Conservation (phyloP, 805 yeast species). For the Lipomyces japonicus region DNA sequence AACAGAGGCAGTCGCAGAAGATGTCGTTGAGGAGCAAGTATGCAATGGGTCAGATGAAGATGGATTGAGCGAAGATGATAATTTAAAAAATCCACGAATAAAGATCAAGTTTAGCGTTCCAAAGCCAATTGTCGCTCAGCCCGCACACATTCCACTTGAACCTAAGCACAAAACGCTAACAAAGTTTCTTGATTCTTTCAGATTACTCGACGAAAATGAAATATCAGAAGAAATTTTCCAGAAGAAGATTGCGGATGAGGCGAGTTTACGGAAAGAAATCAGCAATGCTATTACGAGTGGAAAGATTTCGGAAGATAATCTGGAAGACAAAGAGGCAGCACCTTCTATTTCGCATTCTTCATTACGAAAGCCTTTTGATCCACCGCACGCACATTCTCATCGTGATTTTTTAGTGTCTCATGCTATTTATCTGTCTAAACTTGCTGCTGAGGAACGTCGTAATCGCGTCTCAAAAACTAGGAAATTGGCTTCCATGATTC, state of each 20-base stretch:
- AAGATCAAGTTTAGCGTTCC: slow-evolving; percentile 35
- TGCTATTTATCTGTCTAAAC: slow-evolving; percentile 64
- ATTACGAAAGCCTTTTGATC: slow-evolving; percentile 45
- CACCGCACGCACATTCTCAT: slow-evolving; percentile 50
- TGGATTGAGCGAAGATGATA: neutral
- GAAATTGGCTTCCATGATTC: slow-evolving; percentile 76
- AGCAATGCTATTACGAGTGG: slow-evolving; percentile 45
- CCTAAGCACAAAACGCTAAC: slow-evolving; percentile 46
- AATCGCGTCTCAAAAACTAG: slow-evolving; percentile 64
- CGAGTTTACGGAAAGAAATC: slow-evolving; percentile 43
- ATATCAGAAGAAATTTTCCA: slow-evolving; percentile 58
- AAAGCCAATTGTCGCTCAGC: slow-evolving; percentile 54
- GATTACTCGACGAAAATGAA: slow-evolving; percentile 55
- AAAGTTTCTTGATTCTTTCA: slow-evolving; percentile 52
- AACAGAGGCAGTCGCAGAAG: neutral
- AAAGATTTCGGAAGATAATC: slow-evolving; percentile 34
- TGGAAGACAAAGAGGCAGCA: slow-evolving; percentile 41
- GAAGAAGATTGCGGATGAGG: slow-evolving; percentile 53
- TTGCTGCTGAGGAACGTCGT: slow-evolving; percentile 62
- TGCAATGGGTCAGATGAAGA: slow-evolving; percentile 1
- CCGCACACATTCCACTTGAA: slow-evolving; percentile 48
- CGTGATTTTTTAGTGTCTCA: slow-evolving; percentile 75
- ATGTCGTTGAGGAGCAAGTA: slow-evolving; percentile 1
- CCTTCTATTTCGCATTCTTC: slow-evolving; percentile 36
- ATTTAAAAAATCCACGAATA: slow-evolving; percentile 16